Evolutionary conservation across 257 asterid species (phyloP).

Genomic region (Plantago ovata): DNA sequence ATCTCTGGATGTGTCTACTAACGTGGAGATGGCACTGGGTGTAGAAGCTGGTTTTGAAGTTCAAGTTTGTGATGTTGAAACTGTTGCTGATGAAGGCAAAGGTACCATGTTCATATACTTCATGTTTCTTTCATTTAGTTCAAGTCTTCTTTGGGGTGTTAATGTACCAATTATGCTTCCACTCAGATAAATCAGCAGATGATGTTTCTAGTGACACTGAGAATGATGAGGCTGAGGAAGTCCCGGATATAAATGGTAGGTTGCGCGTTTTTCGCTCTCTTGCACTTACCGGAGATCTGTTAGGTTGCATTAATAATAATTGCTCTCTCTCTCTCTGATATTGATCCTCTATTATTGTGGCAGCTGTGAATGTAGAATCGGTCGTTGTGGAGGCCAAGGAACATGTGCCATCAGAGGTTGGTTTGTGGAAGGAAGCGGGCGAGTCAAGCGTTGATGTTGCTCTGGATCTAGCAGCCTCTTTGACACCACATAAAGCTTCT

Average conservation of each 20-base stretch:
- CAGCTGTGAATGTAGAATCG: background rate
- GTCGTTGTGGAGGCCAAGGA: slow-evolving; percentile 7
- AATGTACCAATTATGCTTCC: background rate
- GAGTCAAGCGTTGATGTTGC: no score
- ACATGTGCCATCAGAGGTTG: background rate
- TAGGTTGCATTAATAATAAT: background rate
- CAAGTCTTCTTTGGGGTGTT: no score
- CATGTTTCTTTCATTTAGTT: no score
- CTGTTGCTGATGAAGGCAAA: background rate
- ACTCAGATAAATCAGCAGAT: slow-evolving; percentile 13
- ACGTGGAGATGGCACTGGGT: no score
- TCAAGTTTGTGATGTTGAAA: background rate
- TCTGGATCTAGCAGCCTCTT: background rate
- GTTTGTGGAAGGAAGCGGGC: background rate
- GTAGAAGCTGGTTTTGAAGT: background rate
- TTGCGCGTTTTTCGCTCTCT: background rate
- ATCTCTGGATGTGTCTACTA: no score
- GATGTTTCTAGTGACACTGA: slow-evolving; percentile 4
- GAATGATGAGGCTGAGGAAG: slow-evolving; percentile 16
- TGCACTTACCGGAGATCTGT: no score
- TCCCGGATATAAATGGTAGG: background rate
- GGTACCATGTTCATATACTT: background rate
- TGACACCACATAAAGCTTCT: slow-evolving; percentile 24
- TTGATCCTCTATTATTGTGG: background rate
- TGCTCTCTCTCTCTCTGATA: background rate